These are phyloP conservation scores for Camelina hispida DNA, from an alignment of 345 rosid species.

Conservation along the genomic window DNA sequence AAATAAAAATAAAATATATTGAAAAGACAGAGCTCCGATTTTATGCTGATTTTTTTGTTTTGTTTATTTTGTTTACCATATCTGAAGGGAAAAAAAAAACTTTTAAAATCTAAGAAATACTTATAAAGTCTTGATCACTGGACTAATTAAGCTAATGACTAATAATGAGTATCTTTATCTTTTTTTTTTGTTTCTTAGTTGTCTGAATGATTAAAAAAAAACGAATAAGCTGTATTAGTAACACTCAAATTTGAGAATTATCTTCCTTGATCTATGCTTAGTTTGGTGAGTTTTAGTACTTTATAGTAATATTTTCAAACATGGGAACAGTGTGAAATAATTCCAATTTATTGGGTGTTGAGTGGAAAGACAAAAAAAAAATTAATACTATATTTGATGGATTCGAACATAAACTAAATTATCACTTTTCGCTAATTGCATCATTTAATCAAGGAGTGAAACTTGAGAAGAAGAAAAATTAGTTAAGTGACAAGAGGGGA, in stretches of 20 bases:
- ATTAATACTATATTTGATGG: conserved; percentile 3
- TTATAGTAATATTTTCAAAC: conserved; percentile 11
- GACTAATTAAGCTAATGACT: conserved; percentile 5
- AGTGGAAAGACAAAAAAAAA: background rate
- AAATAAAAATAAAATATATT: background rate
- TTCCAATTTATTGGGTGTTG: conserved; percentile 7
- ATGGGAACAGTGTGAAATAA: conserved; percentile 20
- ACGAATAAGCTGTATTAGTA: background rate
- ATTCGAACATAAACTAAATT: conserved; percentile 10
- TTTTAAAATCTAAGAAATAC: background rate
- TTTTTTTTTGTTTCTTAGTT: conserved; percentile 29
- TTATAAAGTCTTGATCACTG: background rate
- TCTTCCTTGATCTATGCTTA: conserved; percentile 18
- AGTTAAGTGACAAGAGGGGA: conserved; percentile 35
- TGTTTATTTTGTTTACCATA: conserved; percentile 3
- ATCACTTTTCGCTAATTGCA: background rate
- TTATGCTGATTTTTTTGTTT: conserved; percentile 14
- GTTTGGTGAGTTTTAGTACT: background rate
- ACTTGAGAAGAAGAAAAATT: background rate
- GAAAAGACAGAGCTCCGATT: conserved; percentile 32
- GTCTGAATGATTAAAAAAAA: conserved; percentile 8
- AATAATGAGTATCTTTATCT: conserved; percentile 18
- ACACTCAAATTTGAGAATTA: conserved; percentile 1
- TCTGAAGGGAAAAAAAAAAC: background rate
- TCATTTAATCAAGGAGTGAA: background rate